Base-by-base conservation (phyloP, 1,284 basidiomycete species). In the Trichosporon ovoides region DNA sequence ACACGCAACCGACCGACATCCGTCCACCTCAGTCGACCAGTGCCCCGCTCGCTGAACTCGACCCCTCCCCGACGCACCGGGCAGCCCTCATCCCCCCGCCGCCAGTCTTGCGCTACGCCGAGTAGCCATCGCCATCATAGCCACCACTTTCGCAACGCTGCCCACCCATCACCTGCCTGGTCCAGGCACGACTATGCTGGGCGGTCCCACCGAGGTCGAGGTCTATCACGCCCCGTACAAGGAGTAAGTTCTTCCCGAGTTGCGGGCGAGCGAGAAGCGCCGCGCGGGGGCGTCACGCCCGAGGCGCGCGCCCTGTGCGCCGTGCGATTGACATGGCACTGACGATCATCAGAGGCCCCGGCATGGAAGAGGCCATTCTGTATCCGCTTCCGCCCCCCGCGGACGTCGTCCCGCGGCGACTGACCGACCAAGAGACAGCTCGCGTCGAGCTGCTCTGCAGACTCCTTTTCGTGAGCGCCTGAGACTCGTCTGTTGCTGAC, bases 381-480 rank as follows among this genome's bases (percentile, higher is more conserved):
- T 66, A 62, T 58, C 61, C 61, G 2, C 58, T 65, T 35, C 67
- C 63, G 33, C 57, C 59, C 12, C 65, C 65, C 28, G 53, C 56
- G 12, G 63, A 64, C 37, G 64, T 64, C 34, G 55, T 46, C 10
- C 65, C 69, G 7, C 55, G 69, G 16, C 63, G 65, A 16, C 52
- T 72, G 38, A 69, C 67, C 24, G 67, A 62, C n/a, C 56, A 61
- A 13, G 70, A 72, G 57, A 61, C 59, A 9, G 65, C 67, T 22
- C 57, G 69, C 14, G 68, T 73, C n/a, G 68, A 70, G 48, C 67
- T 69, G 37, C 65, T 77, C 2, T 70, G 73, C 38, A 61, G 70
- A 19, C 64, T 78, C 2, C 75, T 77, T 61, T 75, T 77, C 46
- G 77, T 78, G 55, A 62, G 77, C 66, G 19, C 13, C 35, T 4